Evolutionary conservation across 139 green algal species (phyloP).

Genomic region (Deuterostichococcus epilithicus): DNA sequence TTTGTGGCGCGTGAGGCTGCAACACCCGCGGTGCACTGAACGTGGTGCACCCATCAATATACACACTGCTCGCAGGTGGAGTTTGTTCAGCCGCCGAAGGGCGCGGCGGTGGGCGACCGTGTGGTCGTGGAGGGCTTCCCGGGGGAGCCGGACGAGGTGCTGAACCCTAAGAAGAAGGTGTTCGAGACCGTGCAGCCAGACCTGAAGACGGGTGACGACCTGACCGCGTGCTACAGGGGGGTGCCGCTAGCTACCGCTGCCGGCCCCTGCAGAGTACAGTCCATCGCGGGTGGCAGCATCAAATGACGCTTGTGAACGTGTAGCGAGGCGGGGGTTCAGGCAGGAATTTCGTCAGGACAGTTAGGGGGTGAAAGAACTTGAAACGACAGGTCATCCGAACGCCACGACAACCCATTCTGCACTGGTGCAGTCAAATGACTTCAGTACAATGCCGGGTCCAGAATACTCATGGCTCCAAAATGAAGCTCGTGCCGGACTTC

Average conservation of each 20-base stretch:
- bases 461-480: no score
- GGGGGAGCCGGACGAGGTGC: slow-evolving; percentile 72
- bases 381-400: no score
- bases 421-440: no score
- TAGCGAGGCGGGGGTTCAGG: no score
- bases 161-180: slow-evolving; percentile 90
- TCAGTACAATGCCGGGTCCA: no score
- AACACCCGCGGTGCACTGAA: neutral
- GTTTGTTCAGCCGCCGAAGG: slow-evolving; percentile 77
- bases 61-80: slow-evolving; percentile 58
- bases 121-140: slow-evolving; percentile 65
- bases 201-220: slow-evolving; percentile 47
- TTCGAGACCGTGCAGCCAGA: slow-evolving; percentile 76
- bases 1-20: no score
- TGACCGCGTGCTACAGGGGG: slow-evolving; percentile 69
- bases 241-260: slow-evolving; percentile 45
- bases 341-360: no score
- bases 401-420: no score
- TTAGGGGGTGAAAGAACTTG: no score
- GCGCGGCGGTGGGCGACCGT: slow-evolving; percentile 60
- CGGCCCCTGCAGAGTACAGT: slow-evolving; percentile 53
- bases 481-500: no score
- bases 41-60: neutral
- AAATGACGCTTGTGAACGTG: no score
- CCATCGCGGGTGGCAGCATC: slow-evolving; percentile 46